Evolutionary conservation across 306 rosid genomes (phyloP).

Genomic region (Cucurbita argyrosperma): DNA sequence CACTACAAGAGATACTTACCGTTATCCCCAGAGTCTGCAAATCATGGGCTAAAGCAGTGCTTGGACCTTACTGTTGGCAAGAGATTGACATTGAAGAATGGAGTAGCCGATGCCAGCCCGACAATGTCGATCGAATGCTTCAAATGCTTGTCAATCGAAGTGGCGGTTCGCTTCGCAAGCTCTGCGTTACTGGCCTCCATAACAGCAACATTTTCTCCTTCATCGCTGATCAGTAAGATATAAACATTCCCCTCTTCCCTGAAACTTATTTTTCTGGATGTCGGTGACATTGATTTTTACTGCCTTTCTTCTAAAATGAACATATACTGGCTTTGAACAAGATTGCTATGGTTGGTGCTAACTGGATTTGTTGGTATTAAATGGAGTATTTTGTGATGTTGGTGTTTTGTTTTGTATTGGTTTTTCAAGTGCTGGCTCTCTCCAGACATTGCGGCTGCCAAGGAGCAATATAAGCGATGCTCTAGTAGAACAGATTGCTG

Average conservation of each 20-base stretch:
- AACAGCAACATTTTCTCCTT: conserved; percentile 42
- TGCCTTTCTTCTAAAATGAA: neutral
- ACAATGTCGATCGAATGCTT: conserved; percentile 55
- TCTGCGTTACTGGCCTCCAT: conserved; percentile 59
- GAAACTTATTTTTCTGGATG: neutral
- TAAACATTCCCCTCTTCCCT: conserved; percentile 7
- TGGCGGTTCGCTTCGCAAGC: conserved; percentile 67
- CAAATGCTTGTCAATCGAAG: conserved; percentile 59
- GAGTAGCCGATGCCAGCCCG: conserved; percentile 47
- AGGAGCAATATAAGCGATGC: conserved; percentile 53
- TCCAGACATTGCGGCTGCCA: conserved; percentile 59
- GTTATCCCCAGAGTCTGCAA: conserved; percentile 87
- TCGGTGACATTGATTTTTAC: neutral
- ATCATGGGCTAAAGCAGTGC: conserved; percentile 74
- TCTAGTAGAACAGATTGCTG: conserved; percentile 51
- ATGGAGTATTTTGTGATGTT: neutral
- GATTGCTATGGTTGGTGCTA: neutral
- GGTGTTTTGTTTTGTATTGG: conserved; percentile 9
- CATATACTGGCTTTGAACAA: neutral
- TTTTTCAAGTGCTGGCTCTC: conserved; percentile 79
- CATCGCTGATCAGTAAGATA: conserved; percentile 89
- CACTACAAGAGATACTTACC: conserved; percentile 59
- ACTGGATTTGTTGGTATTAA: neutral
- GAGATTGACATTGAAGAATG: conserved; percentile 89
- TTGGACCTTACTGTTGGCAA: conserved; percentile 93